These are phyloP conservation scores for Aspergillus pseudonomiae DNA, from an alignment of 2,329 filamentous ascomycete species.

Conservation along the genomic window DNA sequence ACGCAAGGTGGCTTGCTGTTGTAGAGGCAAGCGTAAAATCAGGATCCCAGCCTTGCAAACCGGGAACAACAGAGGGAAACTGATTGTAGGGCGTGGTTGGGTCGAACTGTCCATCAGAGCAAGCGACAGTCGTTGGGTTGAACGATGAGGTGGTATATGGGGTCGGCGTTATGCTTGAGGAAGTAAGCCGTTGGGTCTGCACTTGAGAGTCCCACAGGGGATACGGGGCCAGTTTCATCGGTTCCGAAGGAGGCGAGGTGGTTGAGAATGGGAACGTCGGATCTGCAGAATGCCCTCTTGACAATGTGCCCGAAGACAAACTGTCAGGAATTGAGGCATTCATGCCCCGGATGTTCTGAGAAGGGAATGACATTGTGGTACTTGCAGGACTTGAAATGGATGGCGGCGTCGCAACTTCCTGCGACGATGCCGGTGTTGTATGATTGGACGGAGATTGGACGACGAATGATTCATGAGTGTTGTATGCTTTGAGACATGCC, in stretches of 20 bases:
- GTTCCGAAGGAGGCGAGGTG: slow-evolving; percentile 23
- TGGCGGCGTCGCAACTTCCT: slow-evolving; percentile 44
- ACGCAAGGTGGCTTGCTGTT: slow-evolving; percentile 38
- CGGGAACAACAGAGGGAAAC: slow-evolving; percentile 44
- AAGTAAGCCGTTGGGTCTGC: slow-evolving; percentile 14
- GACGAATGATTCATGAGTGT: slow-evolving; percentile 59
- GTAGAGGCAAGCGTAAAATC: slow-evolving; percentile 43
- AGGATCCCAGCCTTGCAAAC: slow-evolving; percentile 46
- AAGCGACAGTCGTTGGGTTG: slow-evolving; percentile 23
- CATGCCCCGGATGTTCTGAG: slow-evolving; percentile 34
- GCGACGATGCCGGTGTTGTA: slow-evolving; percentile 44
- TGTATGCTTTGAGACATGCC: slow-evolving; percentile 87
- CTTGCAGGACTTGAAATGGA: slow-evolving; percentile 46
- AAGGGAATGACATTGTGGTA: slow-evolving; percentile 40
- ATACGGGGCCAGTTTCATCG: slow-evolving; percentile 24
- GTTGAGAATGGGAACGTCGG: slow-evolving; percentile 30
- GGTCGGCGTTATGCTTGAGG: slow-evolving; percentile 17
- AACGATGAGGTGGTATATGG: slow-evolving; percentile 28
- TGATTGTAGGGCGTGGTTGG: slow-evolving; percentile 43
- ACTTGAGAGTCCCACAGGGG: slow-evolving; percentile 22
- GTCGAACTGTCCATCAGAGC: slow-evolving; percentile 35
- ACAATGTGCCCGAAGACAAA: slow-evolving; percentile 35
- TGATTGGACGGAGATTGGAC: slow-evolving; percentile 52
- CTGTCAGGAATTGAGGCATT: slow-evolving; percentile 33
- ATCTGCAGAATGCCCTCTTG: slow-evolving; percentile 39